A percentile compares a stretch with the other conserved stretches of the same genome.
Evolutionary conservation across 2,329 filamentous ascomycete genomes (phyloP).

Genomic region (Fusarium avenaceum): DNA sequence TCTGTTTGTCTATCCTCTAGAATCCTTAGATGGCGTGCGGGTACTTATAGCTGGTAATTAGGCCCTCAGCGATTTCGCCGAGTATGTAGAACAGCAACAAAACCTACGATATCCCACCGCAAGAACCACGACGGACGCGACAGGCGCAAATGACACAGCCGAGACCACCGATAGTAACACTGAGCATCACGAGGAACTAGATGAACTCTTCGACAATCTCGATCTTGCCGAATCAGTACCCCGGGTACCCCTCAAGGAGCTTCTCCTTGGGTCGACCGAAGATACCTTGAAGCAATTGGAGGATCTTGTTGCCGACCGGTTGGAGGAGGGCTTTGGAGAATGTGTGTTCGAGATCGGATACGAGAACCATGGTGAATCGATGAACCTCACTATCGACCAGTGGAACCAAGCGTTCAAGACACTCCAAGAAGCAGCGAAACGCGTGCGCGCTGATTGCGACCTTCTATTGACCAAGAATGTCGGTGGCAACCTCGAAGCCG

Average conservation of each 20-base stretch:
- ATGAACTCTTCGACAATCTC: constrained; percentile 91
- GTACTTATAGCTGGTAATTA: constrained; percentile 47
- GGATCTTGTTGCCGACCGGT: constrained; percentile 74
- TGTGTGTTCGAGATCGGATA: constrained; percentile 91
- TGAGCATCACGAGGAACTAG: constrained; percentile 81
- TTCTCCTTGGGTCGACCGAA: constrained; percentile 76
- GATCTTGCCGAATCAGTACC: constrained; percentile 80
- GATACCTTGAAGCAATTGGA: constrained; percentile 73
- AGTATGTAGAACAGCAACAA: constrained; percentile 97
- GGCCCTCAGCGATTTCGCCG: constrained; percentile 95
- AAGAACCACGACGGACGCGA: constrained; percentile 48
- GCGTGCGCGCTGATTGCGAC: constrained; percentile 79
- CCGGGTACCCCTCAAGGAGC: constrained; percentile 77
- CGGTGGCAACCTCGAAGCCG: constrained; percentile 80
- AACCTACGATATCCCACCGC: constrained; percentile 72
- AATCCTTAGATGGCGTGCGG: too few relatives aligned
- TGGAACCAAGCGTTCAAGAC: constrained; percentile 80
- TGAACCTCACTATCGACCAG: constrained; percentile 79
- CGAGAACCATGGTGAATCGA: constrained; percentile 88
- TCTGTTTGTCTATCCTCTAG: constrained; percentile 67
- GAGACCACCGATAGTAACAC: constrained; percentile 56
- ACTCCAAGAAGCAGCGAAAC: constrained; percentile 74
- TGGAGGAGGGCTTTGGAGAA: constrained; percentile 90
- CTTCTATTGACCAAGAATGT: constrained; percentile 92
- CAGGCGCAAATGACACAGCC: constrained; percentile 42